Evolutionary conservation across 2,329 filamentous ascomycete genomes (phyloP), one percentile per base, ranked within the genome.

Genomic region (Paraconiothyrium sp.): DNA sequence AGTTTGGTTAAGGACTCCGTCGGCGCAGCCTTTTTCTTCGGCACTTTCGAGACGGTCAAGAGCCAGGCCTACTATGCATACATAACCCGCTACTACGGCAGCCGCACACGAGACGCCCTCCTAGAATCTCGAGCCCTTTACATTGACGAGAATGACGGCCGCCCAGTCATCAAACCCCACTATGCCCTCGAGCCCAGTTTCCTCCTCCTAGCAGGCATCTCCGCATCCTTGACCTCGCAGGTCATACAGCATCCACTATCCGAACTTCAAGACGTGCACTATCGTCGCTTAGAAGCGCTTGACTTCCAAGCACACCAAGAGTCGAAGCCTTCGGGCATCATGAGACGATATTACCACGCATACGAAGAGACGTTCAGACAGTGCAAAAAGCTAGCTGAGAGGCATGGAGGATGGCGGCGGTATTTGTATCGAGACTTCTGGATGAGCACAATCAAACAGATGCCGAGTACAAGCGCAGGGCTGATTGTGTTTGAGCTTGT

Each of bases 401-500:
- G 89, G 56, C 84, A 86, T 0, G 83, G 85, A 16, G 84, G 85
- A 0, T 82, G 90, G 75, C 74, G 83, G 24, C 82, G 80, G 14
- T 93, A 90, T 85, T 77, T 93, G 6, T 94, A 91, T 72, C 83
- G 86, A 5, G 90, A 88, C 13, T 93, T 93, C 74, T 88, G 90
- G 84, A 87, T 86, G 85, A 89, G 85, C 57, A 91, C 91, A 0
- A 84, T 93, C 56, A 83, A 89, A 5, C 90, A 93, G 77, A 89
- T 92, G 1, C 91, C 91, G 0, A 92, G 90, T 73, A 93, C 91
- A 1, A 91, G 89, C 62, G 91, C 91, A 0, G 91, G 90, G 0
- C 75, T 94, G 61, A 92, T 94, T 67, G 91, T 92, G 22, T 94
- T 94, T 74, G 91, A 94, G 78, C 74, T 94, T 48, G 88, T 93